These are phyloP conservation scores for Cercospora berteroae DNA, from an alignment of 2,329 filamentous ascomycete species.

Conservation along the genomic window DNA sequence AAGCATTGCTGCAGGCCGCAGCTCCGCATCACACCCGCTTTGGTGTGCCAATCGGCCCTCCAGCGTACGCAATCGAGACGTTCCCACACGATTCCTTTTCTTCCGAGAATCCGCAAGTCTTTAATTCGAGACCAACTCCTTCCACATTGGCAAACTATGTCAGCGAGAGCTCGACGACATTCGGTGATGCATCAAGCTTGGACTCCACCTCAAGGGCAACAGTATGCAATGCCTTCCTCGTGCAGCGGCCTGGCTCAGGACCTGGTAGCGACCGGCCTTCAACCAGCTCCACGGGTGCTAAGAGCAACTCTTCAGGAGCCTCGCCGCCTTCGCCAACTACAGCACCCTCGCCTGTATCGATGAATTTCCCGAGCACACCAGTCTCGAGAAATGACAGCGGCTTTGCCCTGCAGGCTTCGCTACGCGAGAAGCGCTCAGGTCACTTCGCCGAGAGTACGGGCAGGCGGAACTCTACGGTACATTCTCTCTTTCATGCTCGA, in stretches of 20 bases:
- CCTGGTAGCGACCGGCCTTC: conserved; percentile 68
- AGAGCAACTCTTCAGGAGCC: conserved; percentile 38
- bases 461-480: conserved; percentile 81
- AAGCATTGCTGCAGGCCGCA: conserved; percentile 81
- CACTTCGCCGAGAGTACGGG: conserved; percentile 66
- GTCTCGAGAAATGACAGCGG: conserved; percentile 90
- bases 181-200: conserved; percentile 62
- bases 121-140: conserved; percentile 66
- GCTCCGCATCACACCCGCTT: conserved; percentile 86
- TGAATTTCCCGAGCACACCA: conserved; percentile 73
- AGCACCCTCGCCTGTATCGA: conserved; percentile 80
- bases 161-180: conserved; percentile 82
- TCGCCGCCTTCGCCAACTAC: conserved; percentile 60
- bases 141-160: conserved; percentile 83
- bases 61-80: conserved; percentile 87
- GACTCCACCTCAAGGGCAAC: conserved; percentile 56
- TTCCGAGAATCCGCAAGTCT: conserved; percentile 78
- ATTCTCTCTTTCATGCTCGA: conserved; percentile 33
- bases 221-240: conserved; percentile 88
- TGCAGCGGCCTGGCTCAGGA: conserved; percentile 66
- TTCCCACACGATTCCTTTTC: conserved; percentile 89
- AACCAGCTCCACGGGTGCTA: conserved; percentile 58
- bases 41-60: conserved; percentile 83
- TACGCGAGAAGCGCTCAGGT: conserved; percentile 90
- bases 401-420: conserved; percentile 77